A percentile compares a stretch with the other conserved stretches of the same genome.
These are phyloP conservation scores for Retiboletus flavoniger DNA, from an alignment of 1,284 basidiomycete species.

Conservation along the genomic window DNA sequence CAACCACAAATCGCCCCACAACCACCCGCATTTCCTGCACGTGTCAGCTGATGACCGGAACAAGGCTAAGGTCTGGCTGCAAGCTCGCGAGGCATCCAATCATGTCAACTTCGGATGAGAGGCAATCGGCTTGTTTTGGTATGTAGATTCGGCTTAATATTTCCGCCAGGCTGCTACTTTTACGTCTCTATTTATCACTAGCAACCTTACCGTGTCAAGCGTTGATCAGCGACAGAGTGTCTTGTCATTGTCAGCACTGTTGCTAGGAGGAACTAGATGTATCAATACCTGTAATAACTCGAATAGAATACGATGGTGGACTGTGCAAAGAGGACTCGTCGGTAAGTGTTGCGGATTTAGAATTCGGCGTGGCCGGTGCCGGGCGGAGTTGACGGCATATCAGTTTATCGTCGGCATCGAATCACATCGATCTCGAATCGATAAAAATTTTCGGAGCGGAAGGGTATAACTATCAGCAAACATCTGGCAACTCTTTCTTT, in stretches of 20 bases:
- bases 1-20: constrained; percentile 26
- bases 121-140: constrained; percentile 7
- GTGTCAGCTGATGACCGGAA: constrained; percentile 25
- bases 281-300: constrained; percentile 7
- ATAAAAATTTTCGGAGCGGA: constrained; percentile 52
- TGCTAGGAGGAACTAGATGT: constrained; percentile 12
- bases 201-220: constrained; percentile 10
- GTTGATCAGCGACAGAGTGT: constrained; percentile 7
- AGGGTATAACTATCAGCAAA: constrained; percentile 58
- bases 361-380: constrained; percentile 19
- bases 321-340: not conserved
- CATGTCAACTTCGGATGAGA: not conserved
- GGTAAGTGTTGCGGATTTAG: constrained; percentile 14
- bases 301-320: not conserved
- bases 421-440: constrained; percentile 56
- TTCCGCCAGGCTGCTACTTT: constrained; percentile 5
- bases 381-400: constrained; percentile 34
- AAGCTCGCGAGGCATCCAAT: constrained; percentile 31
- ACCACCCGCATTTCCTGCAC: constrained; percentile 34
- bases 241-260: constrained; percentile 10
- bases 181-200: constrained; percentile 22
- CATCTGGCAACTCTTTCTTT: constrained; percentile 42
- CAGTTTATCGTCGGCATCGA: constrained; percentile 43
- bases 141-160: constrained; percentile 9
- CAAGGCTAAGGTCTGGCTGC: constrained; percentile 17